Evolutionary conservation across 345 rosid genomes (phyloP), one percentile per base, ranked within the genome.

Genomic region (Fremontodendron californicum): DNA sequence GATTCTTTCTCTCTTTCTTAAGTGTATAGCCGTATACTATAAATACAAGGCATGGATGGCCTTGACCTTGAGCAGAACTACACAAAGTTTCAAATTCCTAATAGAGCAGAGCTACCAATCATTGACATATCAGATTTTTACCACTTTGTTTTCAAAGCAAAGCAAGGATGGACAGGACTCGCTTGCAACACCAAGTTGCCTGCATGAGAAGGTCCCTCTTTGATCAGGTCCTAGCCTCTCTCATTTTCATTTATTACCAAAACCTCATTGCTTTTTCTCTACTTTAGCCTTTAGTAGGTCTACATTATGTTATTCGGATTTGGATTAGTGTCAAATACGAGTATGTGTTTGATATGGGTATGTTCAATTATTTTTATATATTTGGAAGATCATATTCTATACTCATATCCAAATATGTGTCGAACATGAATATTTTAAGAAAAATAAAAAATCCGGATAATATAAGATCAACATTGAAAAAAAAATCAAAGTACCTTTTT

Each of bases 171-270:
- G 79, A 75, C 48, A 75, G 60, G 27, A 81, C 64, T 65, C 82
- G 74, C 5, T 69, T 83, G 80, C 84, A 42, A 46, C 79, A 54
- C 42, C 90, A 91, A 40, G 83, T 88, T 42, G 84, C 85, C 78
- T 25, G 29, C 83, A 66, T 77, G 82, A 89, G 88, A 81, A 84
- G 79, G 78, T 84, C 90, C 70, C 88, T 91, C 81, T 89, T 89
- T 80, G 93, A 91, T 82, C 91, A 91, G 93, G 93, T 91, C 82
- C 57, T 13, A 6, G 4, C 19, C 23, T 2, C 12, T 3, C 3
- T 9, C 27, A 29, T 5, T 72, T 9, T 13, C 52, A 13, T 49
- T 48, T 33, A 27, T 21, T 15, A 21, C 35, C 31, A 67, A 4
- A 9, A n/a, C 16, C 6, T n/a, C 9, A 5, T 12, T n/a, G 9